Evolutionary conservation across 2,329 filamentous ascomycete species (phyloP).

Genomic region (Xylaria multiplex): DNA sequence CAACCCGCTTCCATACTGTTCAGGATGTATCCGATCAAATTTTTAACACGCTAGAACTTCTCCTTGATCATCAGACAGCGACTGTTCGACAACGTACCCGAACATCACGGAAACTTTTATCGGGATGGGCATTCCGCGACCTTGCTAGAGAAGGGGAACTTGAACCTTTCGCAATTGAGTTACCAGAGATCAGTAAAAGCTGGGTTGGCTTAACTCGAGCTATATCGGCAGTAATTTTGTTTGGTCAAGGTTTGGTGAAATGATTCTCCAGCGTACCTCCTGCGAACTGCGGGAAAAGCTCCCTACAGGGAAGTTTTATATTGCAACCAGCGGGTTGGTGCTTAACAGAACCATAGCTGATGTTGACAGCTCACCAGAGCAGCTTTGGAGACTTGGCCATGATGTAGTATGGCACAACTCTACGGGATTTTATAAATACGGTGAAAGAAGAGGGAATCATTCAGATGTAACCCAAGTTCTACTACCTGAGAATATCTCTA

Average conservation of each 20-base stretch:
- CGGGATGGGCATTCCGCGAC: conserved; percentile 13
- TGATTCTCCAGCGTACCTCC: neutral
- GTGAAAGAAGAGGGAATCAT: neutral
- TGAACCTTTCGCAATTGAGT: conserved; percentile 1
- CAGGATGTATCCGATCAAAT: neutral
- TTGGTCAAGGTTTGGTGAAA: conserved; percentile 6
- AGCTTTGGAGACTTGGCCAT: conserved; percentile 3
- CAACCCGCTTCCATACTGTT: neutral
- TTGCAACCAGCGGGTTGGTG: conserved; percentile 10
- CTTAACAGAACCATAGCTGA: conserved; percentile 10
- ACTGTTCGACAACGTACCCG: neutral
- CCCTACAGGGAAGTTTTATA: neutral
- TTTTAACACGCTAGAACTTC: neutral
- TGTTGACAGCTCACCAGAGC: conserved; percentile 4
- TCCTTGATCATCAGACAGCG: conserved; percentile 12
- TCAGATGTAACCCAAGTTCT: neutral
- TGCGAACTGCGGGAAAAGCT: neutral
- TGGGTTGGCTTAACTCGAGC: conserved; percentile 12
- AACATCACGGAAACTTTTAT: neutral
- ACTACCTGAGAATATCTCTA: neutral
- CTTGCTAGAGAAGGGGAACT: conserved; percentile 1
- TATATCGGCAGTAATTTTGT: conserved; percentile 4
- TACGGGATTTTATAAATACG: neutral
- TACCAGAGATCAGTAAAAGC: conserved; percentile 3
- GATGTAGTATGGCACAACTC: conserved; percentile 15